These are phyloP conservation scores for Physcia stellaris DNA, from an alignment of 495 filamentous ascomycete genomes.

Conservation along the genomic window DNA sequence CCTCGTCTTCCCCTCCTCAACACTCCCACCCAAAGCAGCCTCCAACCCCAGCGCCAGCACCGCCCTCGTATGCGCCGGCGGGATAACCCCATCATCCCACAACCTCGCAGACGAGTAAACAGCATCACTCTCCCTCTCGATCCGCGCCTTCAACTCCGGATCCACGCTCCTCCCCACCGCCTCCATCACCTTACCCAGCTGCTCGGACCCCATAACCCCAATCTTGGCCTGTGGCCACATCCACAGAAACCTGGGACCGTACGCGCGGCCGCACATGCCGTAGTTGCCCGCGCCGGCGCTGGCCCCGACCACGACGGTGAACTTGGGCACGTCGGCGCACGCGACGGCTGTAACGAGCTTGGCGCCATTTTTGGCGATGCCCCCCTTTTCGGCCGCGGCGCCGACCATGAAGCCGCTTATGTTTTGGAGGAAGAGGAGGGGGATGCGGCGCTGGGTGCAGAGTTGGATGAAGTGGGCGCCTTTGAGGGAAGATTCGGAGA, in stretches of 20 bases:
- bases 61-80: conserved; percentile 70
- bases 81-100: conserved; percentile 95
- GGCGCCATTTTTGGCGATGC: conserved; percentile 95
- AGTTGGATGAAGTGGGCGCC: conserved; percentile 97
- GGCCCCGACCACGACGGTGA: conserved; percentile 85
- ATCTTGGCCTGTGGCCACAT: conserved; percentile 97
- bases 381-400: conserved; percentile 77
- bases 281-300: conserved; percentile 69
- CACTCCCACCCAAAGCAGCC: conserved; percentile 57
- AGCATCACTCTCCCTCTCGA: conserved; percentile 83
- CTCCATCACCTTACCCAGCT: conserved; percentile 86
- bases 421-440: conserved; percentile 89
- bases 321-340: conserved; percentile 91
- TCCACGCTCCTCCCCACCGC: conserved; percentile 78
- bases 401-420: conserved; percentile 98
- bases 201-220: conserved; percentile 91
- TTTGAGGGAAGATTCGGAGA: conserved; percentile 80
- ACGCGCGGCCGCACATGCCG: conserved; percentile 86
- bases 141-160: conserved; percentile 65
- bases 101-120: conserved; percentile 76
- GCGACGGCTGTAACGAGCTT: conserved; percentile 95
- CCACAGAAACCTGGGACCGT: conserved; percentile 80
- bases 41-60: conserved; percentile 72
- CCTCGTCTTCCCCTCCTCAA: conserved; percentile 45
- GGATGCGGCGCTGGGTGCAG: conserved; percentile 81